phyloP scores from a whole-genome alignment of 164 flowering plant species.

The Vitis amurensis region DNA sequence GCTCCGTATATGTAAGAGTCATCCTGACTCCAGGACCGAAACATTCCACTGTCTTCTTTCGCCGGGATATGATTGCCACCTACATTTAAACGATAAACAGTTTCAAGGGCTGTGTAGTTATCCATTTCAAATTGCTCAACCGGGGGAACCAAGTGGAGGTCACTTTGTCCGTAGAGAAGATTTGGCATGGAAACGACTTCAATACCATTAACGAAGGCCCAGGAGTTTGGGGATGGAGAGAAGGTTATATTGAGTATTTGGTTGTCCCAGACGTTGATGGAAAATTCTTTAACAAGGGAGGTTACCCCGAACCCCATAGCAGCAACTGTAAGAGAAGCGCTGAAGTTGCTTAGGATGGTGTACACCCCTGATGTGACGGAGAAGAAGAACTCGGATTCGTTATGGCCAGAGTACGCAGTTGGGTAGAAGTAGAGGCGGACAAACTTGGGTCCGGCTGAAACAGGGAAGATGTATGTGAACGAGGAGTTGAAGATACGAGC shows the following conservation, averaged over 20 bases:
- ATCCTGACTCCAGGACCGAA: slow-evolving; percentile 15
- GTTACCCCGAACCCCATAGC: not conserved
- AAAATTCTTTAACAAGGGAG: slow-evolving; percentile 23
- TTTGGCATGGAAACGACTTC: slow-evolving; percentile 45
- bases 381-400: slow-evolving; percentile 14
- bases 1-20: not conserved
- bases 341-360: slow-evolving; percentile 40
- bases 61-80: slow-evolving; percentile 12
- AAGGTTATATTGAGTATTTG: slow-evolving; percentile 26
- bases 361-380: slow-evolving; percentile 16
- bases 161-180: slow-evolving; percentile 9
- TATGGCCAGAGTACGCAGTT: slow-evolving; percentile 7
- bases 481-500: slow-evolving; percentile 24
- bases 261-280: slow-evolving; percentile 9
- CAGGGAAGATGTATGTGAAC: slow-evolving; percentile 31
- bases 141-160: too few species aligned
- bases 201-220: slow-evolving; percentile 44
- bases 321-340: slow-evolving; percentile 15
- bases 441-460: slow-evolving; percentile 28
- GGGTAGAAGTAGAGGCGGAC: slow-evolving; percentile 36
- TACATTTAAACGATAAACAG: slow-evolving; percentile 27
- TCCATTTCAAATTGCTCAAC: not conserved
- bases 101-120: slow-evolving; percentile 31
- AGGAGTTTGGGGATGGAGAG: slow-evolving; percentile 16
- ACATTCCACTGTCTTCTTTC: slow-evolving; percentile 21